A percentile compares a stretch with the other conserved stretches of the same genome.
phyloP scores from a whole-genome alignment of 371 early-diverging fungal species.

The Capillidium rhysosporum region DNA sequence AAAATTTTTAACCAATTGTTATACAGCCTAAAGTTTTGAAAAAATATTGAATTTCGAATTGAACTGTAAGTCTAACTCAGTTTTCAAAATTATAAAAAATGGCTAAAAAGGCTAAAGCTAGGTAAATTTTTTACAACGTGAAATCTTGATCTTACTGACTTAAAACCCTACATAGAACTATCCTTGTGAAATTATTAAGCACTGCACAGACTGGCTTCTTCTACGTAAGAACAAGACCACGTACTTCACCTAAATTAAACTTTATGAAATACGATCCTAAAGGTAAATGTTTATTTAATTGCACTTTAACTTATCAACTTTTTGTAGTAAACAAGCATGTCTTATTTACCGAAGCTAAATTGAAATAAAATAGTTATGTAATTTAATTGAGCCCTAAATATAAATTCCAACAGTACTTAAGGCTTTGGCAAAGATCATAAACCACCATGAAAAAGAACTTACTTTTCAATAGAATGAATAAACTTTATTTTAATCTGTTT shows the following conservation, averaged over 20 bases:
- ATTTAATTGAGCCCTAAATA: too few relatives aligned
- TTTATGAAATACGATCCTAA: conserved; percentile 69
- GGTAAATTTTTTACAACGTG: conserved; percentile 12
- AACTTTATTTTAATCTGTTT: too few relatives aligned
- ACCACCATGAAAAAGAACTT: too few relatives aligned
- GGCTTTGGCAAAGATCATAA: too few relatives aligned
- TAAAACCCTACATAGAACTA: conserved; percentile 34
- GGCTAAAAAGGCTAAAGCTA: conserved; percentile 73
- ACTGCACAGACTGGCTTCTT: conserved; percentile 67
- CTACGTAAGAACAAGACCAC: conserved; percentile 52
- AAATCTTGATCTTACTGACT: too few relatives aligned
- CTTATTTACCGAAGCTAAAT: conserved; percentile 10
- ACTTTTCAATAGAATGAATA: too few relatives aligned
- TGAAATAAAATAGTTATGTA: conserved; percentile 4
- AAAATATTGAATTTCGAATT: too few relatives aligned
- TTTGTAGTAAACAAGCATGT: conserved; percentile 10
- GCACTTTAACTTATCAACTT: not conserved
- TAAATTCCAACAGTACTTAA: too few relatives aligned
- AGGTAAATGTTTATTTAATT: conserved; percentile 17
- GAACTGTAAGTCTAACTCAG: too few relatives aligned
- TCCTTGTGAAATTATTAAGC: conserved; percentile 56
- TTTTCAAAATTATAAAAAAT: too few relatives aligned
- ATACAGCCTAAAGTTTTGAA: too few relatives aligned
- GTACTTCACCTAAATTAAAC: conserved; percentile 48
- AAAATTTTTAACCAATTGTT: too few relatives aligned